phyloP scores from a whole-genome alignment of 306 rosid genomes.

The Vicia villosa region DNA sequence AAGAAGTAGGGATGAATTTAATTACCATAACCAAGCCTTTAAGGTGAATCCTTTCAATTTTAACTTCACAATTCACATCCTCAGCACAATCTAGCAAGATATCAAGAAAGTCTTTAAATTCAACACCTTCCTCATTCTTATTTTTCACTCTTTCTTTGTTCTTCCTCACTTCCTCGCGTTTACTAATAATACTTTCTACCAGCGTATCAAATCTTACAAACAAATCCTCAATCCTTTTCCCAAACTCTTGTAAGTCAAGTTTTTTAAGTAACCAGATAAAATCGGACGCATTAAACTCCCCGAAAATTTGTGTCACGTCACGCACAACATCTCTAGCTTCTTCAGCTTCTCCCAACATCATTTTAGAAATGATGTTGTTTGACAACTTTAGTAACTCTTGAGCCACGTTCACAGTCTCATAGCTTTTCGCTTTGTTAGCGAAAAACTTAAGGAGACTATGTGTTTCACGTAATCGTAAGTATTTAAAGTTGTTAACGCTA shows the following conservation, averaged over 20 bases:
- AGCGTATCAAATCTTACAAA: conserved; percentile 27
- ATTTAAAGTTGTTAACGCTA: not conserved
- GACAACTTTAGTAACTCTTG: conserved; percentile 38
- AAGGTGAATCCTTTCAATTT: conserved; percentile 42
- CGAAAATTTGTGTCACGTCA: conserved; percentile 37
- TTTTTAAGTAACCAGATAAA: conserved; percentile 40
- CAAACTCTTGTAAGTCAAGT: conserved; percentile 36
- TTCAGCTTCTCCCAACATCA: conserved; percentile 44
- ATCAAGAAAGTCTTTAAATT: conserved; percentile 30
- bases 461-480: conserved; percentile 31
- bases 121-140: conserved; percentile 19
- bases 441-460: not conserved
- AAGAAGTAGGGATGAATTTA: not conserved
- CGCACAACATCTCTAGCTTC: conserved; percentile 37
- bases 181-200: conserved; percentile 43
- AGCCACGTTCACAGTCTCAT: conserved; percentile 30
- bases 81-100: conserved; percentile 42
- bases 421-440: not conserved
- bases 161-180: conserved; percentile 34
- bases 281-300: conserved; percentile 44
- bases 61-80: conserved; percentile 39
- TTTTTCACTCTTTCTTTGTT: conserved; percentile 21
- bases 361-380: conserved; percentile 38
- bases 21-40: conserved; percentile 45
- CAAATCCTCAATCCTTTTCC: conserved; percentile 41